Evolutionary conservation across 2,329 filamentous ascomycete species (phyloP).

Genomic region (Huntiella savannae): DNA sequence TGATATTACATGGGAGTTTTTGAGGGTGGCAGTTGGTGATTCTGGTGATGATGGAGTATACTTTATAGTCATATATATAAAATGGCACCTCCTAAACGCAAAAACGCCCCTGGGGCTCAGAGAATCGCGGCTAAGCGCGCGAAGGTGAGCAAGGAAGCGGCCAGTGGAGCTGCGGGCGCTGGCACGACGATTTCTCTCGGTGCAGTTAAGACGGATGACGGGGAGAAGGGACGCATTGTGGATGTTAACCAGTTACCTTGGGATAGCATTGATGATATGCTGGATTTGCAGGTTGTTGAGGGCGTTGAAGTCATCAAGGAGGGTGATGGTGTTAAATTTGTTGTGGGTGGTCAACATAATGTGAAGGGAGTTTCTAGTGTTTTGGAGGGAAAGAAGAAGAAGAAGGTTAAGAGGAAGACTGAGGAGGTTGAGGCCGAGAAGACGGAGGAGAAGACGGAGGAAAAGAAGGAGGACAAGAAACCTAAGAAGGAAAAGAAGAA

Average conservation of each 20-base stretch:
- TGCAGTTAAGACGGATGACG: background rate
- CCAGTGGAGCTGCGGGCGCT: background rate
- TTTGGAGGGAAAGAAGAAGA: constrained; percentile 45
- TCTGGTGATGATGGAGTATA: too few relatives aligned
- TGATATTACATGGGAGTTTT: too few relatives aligned
- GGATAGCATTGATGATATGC: constrained; percentile 79
- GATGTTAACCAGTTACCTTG: constrained; percentile 33
- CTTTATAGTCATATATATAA: too few relatives aligned
- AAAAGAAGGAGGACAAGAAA: constrained; percentile 20
- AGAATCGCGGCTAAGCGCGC: background rate
- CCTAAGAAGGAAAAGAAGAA: constrained; percentile 18
- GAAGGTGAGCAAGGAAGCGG: background rate
- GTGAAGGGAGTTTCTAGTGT: constrained; percentile 17
- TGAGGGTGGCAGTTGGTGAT: too few relatives aligned
- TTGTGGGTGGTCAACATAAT: constrained; percentile 19
- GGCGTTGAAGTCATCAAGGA: constrained; percentile 68
- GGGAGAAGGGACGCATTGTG: constrained; percentile 15
- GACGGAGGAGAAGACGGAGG: constrained; percentile 9
- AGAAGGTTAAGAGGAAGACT: constrained; percentile 17
- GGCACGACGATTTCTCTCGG: constrained; percentile 13
- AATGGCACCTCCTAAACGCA: background rate
- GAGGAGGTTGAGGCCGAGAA: constrained; percentile 8
- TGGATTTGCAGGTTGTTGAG: constrained; percentile 76
- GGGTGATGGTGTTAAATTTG: constrained; percentile 38
- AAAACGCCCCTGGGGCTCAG: background rate